A percentile compares a stretch with the other conserved stretches of the same genome.
Evolutionary conservation across 1,284 basidiomycete species (phyloP).

Genomic region (Puccinia hordei): DNA sequence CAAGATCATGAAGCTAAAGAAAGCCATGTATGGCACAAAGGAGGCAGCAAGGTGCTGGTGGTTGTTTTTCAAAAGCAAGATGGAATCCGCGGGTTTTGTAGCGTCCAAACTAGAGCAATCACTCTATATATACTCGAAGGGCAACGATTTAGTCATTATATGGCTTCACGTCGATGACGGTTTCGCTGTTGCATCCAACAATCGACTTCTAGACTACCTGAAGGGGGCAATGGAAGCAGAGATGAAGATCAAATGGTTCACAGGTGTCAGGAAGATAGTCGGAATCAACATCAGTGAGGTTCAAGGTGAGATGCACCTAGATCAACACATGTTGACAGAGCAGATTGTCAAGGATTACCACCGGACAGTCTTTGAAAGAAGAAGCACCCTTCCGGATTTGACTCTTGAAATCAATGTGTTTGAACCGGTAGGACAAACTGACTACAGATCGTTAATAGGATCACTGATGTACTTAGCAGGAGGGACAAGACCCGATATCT

Average conservation of each 20-base stretch:
- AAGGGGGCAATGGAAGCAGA: background rate
- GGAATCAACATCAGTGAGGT: background rate
- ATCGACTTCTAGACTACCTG: background rate
- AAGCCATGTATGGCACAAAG: slow-evolving; percentile 33
- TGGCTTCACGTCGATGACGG: slow-evolving; percentile 44
- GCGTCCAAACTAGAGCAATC: background rate
- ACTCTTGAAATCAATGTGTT: too few species aligned
- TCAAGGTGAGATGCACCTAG: too few species aligned
- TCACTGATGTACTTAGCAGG: too few species aligned
- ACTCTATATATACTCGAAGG: slow-evolving; percentile 1
- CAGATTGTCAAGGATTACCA: too few species aligned
- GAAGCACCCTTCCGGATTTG: too few species aligned
- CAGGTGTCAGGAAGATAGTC: background rate
- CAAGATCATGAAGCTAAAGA: slow-evolving; percentile 1
- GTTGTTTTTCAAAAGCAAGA: background rate
- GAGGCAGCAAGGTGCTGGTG: slow-evolving; percentile 41
- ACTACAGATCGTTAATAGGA: too few species aligned
- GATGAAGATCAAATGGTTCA: slow-evolving; percentile 7
- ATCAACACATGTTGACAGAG: too few species aligned
- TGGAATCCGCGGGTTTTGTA: background rate
- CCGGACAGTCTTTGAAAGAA: too few species aligned
- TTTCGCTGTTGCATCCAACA: background rate
- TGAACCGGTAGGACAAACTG: too few species aligned
- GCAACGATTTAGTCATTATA: background rate
- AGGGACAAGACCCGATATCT: too few species aligned